A percentile compares a stretch with the other conserved stretches of the same genome.
phyloP scores from a whole-genome alignment of 345 rosid species.

The Citrus hindsii region DNA sequence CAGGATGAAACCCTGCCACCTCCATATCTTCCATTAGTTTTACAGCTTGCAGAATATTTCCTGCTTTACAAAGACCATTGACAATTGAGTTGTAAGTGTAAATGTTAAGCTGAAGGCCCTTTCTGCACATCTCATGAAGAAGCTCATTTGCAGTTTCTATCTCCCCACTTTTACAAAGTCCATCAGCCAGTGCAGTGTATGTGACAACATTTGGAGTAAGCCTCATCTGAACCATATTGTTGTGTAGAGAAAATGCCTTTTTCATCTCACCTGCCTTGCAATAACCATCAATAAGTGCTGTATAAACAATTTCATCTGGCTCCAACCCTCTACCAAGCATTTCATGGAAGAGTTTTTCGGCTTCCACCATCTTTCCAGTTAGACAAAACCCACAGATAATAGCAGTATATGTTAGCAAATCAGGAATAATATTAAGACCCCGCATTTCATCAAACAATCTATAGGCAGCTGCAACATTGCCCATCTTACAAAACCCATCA shows the following conservation, averaged over 20 bases:
- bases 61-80: conserved; percentile 84
- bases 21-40: conserved; percentile 76
- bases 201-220: conserved; percentile 77
- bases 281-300: conserved; percentile 81
- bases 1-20: conserved; percentile 52
- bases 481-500: conserved; percentile 68
- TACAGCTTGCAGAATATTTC: conserved; percentile 57
- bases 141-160: conserved; percentile 83
- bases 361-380: conserved; percentile 62
- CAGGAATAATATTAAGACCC: conserved; percentile 41
- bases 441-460: conserved; percentile 62
- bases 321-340: conserved; percentile 53
- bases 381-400: conserved; percentile 70
- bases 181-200: conserved; percentile 79
- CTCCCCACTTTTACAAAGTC: conserved; percentile 82
- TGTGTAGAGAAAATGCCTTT: conserved; percentile 75
- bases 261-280: conserved; percentile 70
- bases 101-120: conserved; percentile 76
- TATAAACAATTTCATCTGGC: conserved; percentile 76
- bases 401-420: conserved; percentile 70
- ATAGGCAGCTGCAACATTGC: conserved; percentile 51
- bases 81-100: conserved; percentile 70
- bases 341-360: conserved; percentile 55
- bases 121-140: conserved; percentile 72
- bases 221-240: conserved; percentile 70